Percentiles rank a stretch among this genome's conserved stretches.
These are phyloP conservation scores for Sarocladium oryzae DNA, from an alignment of 2,329 filamentous ascomycete genomes.

Conservation along the genomic window DNA sequence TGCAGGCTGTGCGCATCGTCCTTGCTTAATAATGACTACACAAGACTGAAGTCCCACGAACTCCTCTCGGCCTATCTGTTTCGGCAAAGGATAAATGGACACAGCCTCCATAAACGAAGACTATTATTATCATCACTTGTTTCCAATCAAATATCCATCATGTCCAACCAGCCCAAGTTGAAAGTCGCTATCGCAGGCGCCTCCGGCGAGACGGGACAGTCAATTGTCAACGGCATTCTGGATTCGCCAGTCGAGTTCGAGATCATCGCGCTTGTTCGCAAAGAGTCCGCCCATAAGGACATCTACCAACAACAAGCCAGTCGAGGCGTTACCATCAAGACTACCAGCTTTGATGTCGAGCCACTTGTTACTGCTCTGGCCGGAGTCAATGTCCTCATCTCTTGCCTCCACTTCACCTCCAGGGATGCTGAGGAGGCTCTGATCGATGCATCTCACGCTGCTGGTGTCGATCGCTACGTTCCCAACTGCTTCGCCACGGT, in stretches of 20 bases:
- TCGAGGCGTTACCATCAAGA: not conserved
- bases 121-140: too few relatives aligned
- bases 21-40: too few relatives aligned
- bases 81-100: too few relatives aligned
- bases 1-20: too few relatives aligned
- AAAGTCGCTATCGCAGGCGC: slow-evolving; percentile 32
- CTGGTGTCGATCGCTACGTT: slow-evolving; percentile 45
- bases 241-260: slow-evolving; percentile 19
- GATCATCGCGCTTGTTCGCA: not conserved
- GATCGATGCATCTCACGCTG: slow-evolving; percentile 39
- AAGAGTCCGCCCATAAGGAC: not conserved
- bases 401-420: slow-evolving; percentile 27
- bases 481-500: slow-evolving; percentile 42
- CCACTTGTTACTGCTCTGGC: not conserved
- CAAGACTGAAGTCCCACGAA: too few relatives aligned
- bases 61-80: too few relatives aligned
- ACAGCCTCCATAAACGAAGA: too few relatives aligned
- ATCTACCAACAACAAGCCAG: not conserved
- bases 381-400: slow-evolving; percentile 31
- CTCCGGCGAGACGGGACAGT: slow-evolving; percentile 33
- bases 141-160: too few relatives aligned
- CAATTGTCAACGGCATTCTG: slow-evolving; percentile 32
- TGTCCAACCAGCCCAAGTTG: too few relatives aligned
- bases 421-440: slow-evolving; percentile 37
- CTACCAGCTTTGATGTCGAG: not conserved